These are phyloP conservation scores for Coemansia sp. DNA, from an alignment of 371 early-diverging fungal species.

Conservation along the genomic window DNA sequence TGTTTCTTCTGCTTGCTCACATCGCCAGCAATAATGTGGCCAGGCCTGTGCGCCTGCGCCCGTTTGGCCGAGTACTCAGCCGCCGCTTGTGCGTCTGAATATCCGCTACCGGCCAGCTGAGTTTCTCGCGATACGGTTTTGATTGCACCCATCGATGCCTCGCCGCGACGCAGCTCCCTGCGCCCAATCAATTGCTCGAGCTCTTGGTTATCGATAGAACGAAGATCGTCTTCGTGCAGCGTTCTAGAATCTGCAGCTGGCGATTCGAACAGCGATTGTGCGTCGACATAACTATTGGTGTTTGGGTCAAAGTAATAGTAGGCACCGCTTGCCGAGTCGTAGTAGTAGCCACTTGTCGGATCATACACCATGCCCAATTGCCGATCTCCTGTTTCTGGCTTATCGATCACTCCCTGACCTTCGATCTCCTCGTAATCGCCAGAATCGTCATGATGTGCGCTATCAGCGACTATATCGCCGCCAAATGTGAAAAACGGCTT, in stretches of 20 bases:
- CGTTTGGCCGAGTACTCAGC: slow-evolving; percentile 19
- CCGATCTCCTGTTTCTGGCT: not conserved
- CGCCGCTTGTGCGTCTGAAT: slow-evolving; percentile 33
- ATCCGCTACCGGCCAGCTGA: slow-evolving; percentile 26
- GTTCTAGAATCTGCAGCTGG: not conserved
- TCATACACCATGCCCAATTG: slow-evolving; percentile 25
- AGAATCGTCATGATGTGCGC: not conserved
- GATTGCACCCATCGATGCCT: slow-evolving; percentile 11
- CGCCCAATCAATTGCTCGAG: slow-evolving; percentile 37
- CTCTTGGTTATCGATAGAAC: slow-evolving; percentile 14
- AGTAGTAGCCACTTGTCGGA: slow-evolving; percentile 43
- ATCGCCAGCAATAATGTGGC: slow-evolving; percentile 14
- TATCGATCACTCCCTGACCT: not conserved
- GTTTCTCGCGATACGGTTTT: slow-evolving; percentile 14
- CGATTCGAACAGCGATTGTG: slow-evolving; percentile 7
- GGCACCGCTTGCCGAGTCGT: slow-evolving; percentile 19
- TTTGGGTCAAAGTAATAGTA: slow-evolving; percentile 35
- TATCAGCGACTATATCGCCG: not conserved
- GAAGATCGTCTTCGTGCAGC: slow-evolving; percentile 9
- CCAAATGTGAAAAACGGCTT: slow-evolving; percentile 8
- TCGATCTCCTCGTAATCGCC: slow-evolving; percentile 1
- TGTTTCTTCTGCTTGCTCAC: slow-evolving; percentile 57
- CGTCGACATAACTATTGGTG: slow-evolving; percentile 26
- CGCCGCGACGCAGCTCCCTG: slow-evolving; percentile 31
- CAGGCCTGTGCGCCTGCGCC: slow-evolving; percentile 16